A percentile compares a stretch with the other conserved stretches of the same genome.
Conservation (phyloP, 257 asterid genomes). For the Scutellaria galericulata region DNA sequence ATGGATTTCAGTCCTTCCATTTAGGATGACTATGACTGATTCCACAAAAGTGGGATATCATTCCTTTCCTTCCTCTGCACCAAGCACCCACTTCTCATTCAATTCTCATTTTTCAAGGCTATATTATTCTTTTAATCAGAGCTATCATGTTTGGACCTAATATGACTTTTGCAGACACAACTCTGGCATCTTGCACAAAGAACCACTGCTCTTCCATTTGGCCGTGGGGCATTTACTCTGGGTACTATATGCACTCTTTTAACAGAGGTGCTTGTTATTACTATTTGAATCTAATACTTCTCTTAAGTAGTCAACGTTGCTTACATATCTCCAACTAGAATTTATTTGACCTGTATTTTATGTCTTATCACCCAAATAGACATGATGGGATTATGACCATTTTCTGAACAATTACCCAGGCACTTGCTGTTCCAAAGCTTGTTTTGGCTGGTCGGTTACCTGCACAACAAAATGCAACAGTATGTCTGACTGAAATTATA, state of each 20-base stretch:
- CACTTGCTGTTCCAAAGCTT: conserved; percentile 95
- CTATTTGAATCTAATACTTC: conserved; percentile 10
- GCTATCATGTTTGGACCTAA: conserved; percentile 5
- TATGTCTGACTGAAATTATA: conserved; percentile 41
- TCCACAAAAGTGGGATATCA: no score
- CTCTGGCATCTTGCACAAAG: conserved; percentile 99
- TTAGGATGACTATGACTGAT: no score
- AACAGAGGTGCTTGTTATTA: conserved; percentile 72
- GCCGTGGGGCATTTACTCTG: conserved; percentile 98
- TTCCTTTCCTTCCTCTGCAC: no score
- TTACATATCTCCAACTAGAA: conserved; percentile 8
- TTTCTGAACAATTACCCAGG: conserved; percentile 50
- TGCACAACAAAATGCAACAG: conserved; percentile 96
- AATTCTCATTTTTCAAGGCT: conserved; percentile 6
- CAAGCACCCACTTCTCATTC: no score
- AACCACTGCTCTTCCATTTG: conserved; percentile 96
- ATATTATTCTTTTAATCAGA: conserved; percentile 21
- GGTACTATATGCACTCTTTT: conserved; percentile 89
- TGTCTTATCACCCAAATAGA: conserved; percentile 8
- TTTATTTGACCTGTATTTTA: conserved; percentile 24
- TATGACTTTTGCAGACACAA: conserved; percentile 64
- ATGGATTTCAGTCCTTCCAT: no score
- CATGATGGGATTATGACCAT: conserved; percentile 5
- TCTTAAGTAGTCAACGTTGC: conserved; percentile 19
- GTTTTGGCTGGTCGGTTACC: conserved; percentile 97